Conservation (phyloP, 2,329 filamentous ascomycete genomes). For the Sclerotinia trifoliorum region DNA sequence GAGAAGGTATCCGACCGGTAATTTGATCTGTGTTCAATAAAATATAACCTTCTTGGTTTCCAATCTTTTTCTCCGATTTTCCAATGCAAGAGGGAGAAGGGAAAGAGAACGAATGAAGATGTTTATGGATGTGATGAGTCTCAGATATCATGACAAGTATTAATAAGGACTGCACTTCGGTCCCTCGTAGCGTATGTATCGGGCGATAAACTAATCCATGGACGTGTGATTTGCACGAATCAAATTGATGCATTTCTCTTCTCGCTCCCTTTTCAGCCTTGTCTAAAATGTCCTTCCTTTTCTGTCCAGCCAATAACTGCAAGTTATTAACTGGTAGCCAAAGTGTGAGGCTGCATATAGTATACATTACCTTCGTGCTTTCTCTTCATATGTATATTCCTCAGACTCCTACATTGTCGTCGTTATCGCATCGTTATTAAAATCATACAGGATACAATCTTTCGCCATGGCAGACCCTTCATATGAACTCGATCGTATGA, state of each 20-base stretch:
- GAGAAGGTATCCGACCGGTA: slow-evolving; percentile 14
- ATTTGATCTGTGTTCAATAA: slow-evolving; percentile 18
- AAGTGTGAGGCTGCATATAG: background rate
- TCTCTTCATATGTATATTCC: background rate
- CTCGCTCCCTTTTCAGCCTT: slow-evolving; percentile 4
- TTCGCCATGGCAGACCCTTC: background rate
- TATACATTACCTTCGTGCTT: background rate
- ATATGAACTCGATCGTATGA: slow-evolving; percentile 1
- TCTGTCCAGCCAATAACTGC: background rate
- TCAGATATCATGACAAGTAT: too few relatives aligned
- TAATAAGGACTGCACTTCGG: background rate
- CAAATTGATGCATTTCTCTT: background rate
- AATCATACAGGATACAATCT: background rate
- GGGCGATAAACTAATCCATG: background rate
- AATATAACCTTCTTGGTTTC: background rate
- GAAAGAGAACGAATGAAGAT: background rate
- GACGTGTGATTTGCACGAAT: background rate
- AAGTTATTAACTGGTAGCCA: background rate
- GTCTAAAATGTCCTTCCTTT: background rate
- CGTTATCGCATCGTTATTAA: background rate
- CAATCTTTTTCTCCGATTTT: background rate
- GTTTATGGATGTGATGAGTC: background rate
- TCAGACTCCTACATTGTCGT: background rate
- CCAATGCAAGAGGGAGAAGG: background rate
- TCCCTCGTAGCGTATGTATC: background rate